phyloP scores from a whole-genome alignment of 1,284 basidiomycete species.

The Pascua guehoae region DNA sequence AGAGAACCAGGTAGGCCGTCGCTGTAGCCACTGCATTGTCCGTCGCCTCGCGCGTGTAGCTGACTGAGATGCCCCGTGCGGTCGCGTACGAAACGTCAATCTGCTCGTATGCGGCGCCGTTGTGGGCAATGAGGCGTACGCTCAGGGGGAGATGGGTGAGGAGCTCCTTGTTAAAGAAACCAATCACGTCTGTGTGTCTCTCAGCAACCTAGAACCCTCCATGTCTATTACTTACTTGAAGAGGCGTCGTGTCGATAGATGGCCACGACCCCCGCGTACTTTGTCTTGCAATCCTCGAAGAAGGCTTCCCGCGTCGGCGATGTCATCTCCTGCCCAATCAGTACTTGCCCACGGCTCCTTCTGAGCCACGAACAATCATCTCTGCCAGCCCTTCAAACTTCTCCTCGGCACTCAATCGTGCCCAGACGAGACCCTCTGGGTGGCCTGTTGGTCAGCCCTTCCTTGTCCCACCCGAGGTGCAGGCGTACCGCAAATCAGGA shows the following conservation, averaged over 20 bases:
- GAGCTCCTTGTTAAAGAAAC: slow-evolving; percentile 74
- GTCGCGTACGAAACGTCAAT: slow-evolving; percentile 74
- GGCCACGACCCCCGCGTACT: slow-evolving; percentile 69
- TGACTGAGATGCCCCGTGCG: slow-evolving; percentile 72
- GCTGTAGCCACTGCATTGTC: slow-evolving; percentile 90
- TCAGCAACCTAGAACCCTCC: slow-evolving; percentile 33
- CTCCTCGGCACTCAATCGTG: slow-evolving; percentile 65
- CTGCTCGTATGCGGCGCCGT: slow-evolving; percentile 88
- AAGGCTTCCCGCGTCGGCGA: slow-evolving; percentile 67
- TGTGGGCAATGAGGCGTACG: slow-evolving; percentile 83
- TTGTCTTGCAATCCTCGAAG: slow-evolving; percentile 63
- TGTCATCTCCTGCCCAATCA: slow-evolving; percentile 57
- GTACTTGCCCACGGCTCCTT: background rate
- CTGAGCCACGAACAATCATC: slow-evolving; percentile 60
- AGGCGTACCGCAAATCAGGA: slow-evolving; percentile 48
- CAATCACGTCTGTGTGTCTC: slow-evolving; percentile 52
- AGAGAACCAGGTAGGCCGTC: slow-evolving; percentile 77
- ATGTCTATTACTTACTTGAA: slow-evolving; percentile 22
- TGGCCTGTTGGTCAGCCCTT: slow-evolving; percentile 15
- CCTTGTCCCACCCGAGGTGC: background rate
- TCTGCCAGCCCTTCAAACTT: slow-evolving; percentile 68
- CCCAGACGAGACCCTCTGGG: slow-evolving; percentile 64
- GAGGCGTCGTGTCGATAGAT: slow-evolving; percentile 64
- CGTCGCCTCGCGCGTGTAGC: slow-evolving; percentile 85
- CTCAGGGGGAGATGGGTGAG: slow-evolving; percentile 62